A percentile compares a stretch with the other conserved stretches of the same genome.
phyloP scores from a whole-genome alignment of 495 filamentous ascomycete genomes.

The Diplogelasinospora grovesii region DNA sequence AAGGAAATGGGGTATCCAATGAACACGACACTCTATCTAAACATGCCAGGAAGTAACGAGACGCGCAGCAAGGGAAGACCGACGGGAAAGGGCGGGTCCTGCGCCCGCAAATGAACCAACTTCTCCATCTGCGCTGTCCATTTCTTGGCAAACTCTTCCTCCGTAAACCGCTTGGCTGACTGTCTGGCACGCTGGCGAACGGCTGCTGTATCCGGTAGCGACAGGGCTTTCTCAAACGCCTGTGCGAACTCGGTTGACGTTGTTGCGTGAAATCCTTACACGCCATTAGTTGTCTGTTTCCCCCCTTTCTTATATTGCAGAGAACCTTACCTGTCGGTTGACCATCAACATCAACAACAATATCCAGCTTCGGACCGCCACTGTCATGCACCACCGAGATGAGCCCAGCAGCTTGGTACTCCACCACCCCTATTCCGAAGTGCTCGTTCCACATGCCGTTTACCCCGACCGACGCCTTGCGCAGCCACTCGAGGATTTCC shows the following conservation, averaged over 20 bases:
- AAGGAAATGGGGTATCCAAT: no score
- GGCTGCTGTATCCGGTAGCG: constrained; percentile 57
- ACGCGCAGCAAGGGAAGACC: no score
- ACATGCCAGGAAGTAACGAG: no score
- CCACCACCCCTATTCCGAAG: constrained; percentile 96
- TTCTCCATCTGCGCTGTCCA: constrained; percentile 69
- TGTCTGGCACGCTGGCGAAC: constrained; percentile 63
- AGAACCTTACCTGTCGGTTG: constrained; percentile 56
- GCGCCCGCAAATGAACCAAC: no score
- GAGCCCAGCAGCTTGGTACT: constrained; percentile 93
- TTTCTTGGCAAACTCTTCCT: constrained; percentile 69
- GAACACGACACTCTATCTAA: no score
- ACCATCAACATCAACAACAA: constrained; percentile 73
- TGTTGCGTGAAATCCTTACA: constrained; percentile 74
- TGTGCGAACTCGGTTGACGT: constrained; percentile 69
- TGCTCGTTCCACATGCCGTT: constrained; percentile 99
- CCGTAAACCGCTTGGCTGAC: constrained; percentile 77
- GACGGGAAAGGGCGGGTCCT: no score
- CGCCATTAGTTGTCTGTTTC: no score
- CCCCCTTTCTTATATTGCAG: no score
- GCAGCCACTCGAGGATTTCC: constrained; percentile 71
- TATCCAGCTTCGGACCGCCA: constrained; percentile 88
- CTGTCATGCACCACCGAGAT: constrained; percentile 87
- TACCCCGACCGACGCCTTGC: constrained; percentile 69
- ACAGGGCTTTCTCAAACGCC: constrained; percentile 69